A percentile compares a stretch with the other conserved stretches of the same genome.
phyloP scores from a whole-genome alignment of 257 asterid species.

The Petrea volubilis region DNA sequence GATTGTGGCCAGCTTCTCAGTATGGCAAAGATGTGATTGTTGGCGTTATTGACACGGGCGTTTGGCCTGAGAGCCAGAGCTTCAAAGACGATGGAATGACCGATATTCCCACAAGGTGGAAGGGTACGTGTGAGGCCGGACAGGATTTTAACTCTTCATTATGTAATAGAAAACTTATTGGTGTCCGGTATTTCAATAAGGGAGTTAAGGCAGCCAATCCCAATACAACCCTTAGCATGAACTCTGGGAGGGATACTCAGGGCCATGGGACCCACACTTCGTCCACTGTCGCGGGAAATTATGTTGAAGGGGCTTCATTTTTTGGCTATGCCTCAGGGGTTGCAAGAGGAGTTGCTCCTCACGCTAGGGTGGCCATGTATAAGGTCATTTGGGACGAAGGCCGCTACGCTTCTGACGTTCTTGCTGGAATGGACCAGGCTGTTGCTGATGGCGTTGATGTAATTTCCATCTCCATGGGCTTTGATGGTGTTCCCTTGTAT shows the following conservation, averaged over 20 bases:
- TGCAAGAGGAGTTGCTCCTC: slow-evolving; percentile 46
- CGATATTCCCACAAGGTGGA: slow-evolving; percentile 47
- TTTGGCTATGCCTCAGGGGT: slow-evolving; percentile 42
- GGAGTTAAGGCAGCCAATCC: slow-evolving; percentile 41
- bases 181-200: slow-evolving; percentile 38
- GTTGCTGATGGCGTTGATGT: slow-evolving; percentile 52
- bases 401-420: slow-evolving; percentile 30
- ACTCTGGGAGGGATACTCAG: slow-evolving; percentile 33
- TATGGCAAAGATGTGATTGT: slow-evolving; percentile 54
- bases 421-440: slow-evolving; percentile 52
- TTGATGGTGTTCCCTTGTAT: slow-evolving; percentile 19
- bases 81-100: slow-evolving; percentile 51
- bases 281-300: slow-evolving; percentile 40
- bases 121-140: slow-evolving; percentile 49
- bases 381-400: slow-evolving; percentile 45
- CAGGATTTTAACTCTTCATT: slow-evolving; percentile 35
- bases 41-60: slow-evolving; percentile 45
- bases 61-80: slow-evolving; percentile 57
- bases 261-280: slow-evolving; percentile 50
- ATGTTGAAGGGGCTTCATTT: slow-evolving; percentile 33
- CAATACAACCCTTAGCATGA: slow-evolving; percentile 21
- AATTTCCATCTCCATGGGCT: slow-evolving; percentile 41
- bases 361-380: slow-evolving; percentile 42
- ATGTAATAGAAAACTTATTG: slow-evolving; percentile 42
- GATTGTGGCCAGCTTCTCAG: slow-evolving; percentile 52